A percentile compares a stretch with the other conserved stretches of the same genome.
Evolutionary conservation across 257 asterid species (phyloP).

Genomic region (Pogostemon cablin): DNA sequence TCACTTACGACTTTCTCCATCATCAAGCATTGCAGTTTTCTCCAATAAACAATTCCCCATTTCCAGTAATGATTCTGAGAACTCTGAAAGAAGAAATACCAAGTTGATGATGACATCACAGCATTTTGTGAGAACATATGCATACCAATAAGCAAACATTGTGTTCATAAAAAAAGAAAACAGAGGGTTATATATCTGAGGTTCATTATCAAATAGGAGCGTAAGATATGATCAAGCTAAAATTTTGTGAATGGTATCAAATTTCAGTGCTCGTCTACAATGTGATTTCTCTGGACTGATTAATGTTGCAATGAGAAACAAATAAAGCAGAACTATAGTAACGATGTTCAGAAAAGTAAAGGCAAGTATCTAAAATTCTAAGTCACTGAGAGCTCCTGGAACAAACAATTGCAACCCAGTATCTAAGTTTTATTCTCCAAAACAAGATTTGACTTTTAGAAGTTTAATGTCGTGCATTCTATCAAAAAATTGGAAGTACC

Average conservation of each 20-base stretch:
- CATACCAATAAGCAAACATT: not conserved
- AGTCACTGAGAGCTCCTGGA: not conserved
- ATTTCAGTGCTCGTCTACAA: constrained; percentile 19
- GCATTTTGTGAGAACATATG: constrained; percentile 5
- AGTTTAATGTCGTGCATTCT: constrained; percentile 19
- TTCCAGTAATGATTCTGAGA: constrained; percentile 91
- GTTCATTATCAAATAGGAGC: not conserved
- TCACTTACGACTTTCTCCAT: constrained; percentile 74
- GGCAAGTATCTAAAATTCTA: not conserved
- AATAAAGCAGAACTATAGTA: constrained; percentile 13
- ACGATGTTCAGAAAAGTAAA: constrained; percentile 7
- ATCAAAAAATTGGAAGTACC: constrained; percentile 49
- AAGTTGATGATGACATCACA: constrained; percentile 16
- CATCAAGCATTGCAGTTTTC: constrained; percentile 66
- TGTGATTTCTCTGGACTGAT: constrained; percentile 18
- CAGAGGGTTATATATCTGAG: constrained; percentile 11
- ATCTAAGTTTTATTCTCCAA: constrained; percentile 1
- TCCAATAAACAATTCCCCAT: constrained; percentile 91
- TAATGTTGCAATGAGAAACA: constrained; percentile 21
- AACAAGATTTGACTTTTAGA: constrained; percentile 25
- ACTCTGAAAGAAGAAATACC: constrained; percentile 57
- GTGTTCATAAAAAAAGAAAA: constrained; percentile 4
- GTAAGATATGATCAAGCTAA: constrained; percentile 19
- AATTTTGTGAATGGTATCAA: constrained; percentile 17
- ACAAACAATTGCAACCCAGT: constrained; percentile 5